Base-by-base conservation (phyloP, 2,329 filamentous ascomycete genomes). In the Colletotrichum melonis region DNA sequence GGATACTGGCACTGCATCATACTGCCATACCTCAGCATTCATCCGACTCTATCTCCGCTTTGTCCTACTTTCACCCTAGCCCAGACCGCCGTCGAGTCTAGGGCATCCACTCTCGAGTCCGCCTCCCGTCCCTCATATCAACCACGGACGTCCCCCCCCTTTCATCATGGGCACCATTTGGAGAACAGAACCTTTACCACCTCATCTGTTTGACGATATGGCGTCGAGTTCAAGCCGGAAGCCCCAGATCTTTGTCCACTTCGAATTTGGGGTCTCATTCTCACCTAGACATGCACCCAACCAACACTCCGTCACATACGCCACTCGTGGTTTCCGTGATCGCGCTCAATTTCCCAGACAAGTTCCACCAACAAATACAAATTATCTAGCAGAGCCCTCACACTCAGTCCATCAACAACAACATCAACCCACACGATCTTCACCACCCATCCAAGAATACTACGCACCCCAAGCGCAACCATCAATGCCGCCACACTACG, bases 241-340 rank as follows among this genome's bases (percentile, higher is more conserved):
- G 32, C 85, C 85, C 32, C 85, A 86, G 71, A 80, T 89, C 67
- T 89, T 88, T 71, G 79, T 89, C 11, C 85, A 87, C 67, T 79
- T 89, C 72, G 87, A 88, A 76, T 87, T 89, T 72, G 86, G 88
- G 35, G 79, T 89, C 28, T 88, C 87, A 1, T 88, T 86, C 83
- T 82, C 83, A 30, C 81, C 82, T n/a, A 83, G 82, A 52, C 82
- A 85, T 68, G 72, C 83, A 14, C 81, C 84, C 14, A 86, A 83
- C 71, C 84, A 80, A 64, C 86, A 86, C 72, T 83, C 84, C 32
- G 73, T 87, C 73, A 85, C 85, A 57, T 88, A 87, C 75, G 84
- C 82, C 75, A 88, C 87, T 22, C 83, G 84, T 69, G 83, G 81
- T 67, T 77, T 86, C 66, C 85, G 86, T 74, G 78, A 87, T 75